Percentiles rank a stretch among this genome's conserved stretches.
Evolutionary conservation across 2,329 filamentous ascomycete species (phyloP).

Genomic region (Cercospora sp.): DNA sequence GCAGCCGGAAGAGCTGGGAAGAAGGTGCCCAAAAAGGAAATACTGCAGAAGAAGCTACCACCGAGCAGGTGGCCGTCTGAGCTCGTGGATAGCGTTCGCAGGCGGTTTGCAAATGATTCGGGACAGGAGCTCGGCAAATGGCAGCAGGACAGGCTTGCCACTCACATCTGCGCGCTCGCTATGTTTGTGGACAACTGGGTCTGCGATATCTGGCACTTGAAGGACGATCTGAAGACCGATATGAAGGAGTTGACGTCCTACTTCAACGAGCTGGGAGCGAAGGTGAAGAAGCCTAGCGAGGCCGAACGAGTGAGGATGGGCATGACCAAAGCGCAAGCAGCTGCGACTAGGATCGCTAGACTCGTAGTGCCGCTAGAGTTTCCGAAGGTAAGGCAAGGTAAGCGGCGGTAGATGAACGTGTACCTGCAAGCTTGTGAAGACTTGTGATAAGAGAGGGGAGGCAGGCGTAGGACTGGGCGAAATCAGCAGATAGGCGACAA

Average conservation of each 20-base stretch:
- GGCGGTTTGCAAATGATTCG: slow-evolving; percentile 64
- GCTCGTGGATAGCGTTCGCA: slow-evolving; percentile 65
- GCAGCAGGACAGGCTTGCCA: slow-evolving; percentile 69
- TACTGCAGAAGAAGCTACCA: slow-evolving; percentile 57
- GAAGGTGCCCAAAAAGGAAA: slow-evolving; percentile 62
- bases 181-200: slow-evolving; percentile 72
- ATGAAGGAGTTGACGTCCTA: slow-evolving; percentile 69
- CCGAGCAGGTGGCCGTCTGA: slow-evolving; percentile 55
- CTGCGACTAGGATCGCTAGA: slow-evolving; percentile 65
- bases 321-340: slow-evolving; percentile 61
- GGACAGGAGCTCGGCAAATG: slow-evolving; percentile 66
- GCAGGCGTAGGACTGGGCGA: background rate
- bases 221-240: slow-evolving; percentile 71
- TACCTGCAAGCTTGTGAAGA: background rate
- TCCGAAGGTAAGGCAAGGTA: slow-evolving; percentile 56
- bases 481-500: background rate
- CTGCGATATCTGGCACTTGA: slow-evolving; percentile 68
- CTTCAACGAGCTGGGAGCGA: slow-evolving; percentile 74
- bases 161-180: slow-evolving; percentile 70
- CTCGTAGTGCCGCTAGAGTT: slow-evolving; percentile 79
- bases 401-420: background rate
- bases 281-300: slow-evolving; percentile 52
- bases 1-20: slow-evolving; percentile 38
- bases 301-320: slow-evolving; percentile 51
- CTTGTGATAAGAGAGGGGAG: background rate